Conservation (phyloP, 768 basidiomycete species). For the Mycena maculata region DNA sequence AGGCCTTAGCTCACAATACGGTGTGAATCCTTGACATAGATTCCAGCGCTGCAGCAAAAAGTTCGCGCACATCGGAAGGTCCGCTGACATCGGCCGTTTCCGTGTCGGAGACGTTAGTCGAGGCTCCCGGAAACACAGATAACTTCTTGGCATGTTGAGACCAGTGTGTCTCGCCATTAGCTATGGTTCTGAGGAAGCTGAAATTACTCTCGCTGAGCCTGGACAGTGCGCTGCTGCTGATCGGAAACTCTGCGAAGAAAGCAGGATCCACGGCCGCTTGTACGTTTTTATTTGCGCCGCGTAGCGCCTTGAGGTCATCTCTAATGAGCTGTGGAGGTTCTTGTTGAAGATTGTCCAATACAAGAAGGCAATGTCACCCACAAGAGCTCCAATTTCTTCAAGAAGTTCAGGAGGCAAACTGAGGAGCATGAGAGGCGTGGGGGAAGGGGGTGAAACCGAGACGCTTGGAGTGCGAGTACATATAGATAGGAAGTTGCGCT, state of each 20-base stretch:
- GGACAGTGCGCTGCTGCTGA: neutral
- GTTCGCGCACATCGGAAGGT: slow-evolving; percentile 1
- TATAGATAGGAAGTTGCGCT: slow-evolving; percentile 1
- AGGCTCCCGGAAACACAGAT: slow-evolving; percentile 6
- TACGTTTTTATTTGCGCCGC: neutral
- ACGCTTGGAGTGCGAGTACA: slow-evolving; percentile 2
- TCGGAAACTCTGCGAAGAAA: slow-evolving; percentile 8
- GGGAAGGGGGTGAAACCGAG: neutral
- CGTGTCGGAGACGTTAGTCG: neutral
- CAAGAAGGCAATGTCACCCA: slow-evolving; percentile 2
- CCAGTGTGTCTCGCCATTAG: neutral
- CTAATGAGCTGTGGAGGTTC: slow-evolving; percentile 3
- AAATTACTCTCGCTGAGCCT: slow-evolving; percentile 5
- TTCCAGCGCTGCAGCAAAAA: slow-evolving; percentile 6
- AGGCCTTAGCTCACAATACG: slow-evolving; percentile 3
- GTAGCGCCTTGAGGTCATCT: slow-evolving; percentile 3
- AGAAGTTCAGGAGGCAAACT: slow-evolving; percentile 5
- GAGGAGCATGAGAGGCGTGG: neutral
- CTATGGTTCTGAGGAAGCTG: slow-evolving; percentile 4
- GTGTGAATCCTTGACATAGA: neutral
- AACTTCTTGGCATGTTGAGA: slow-evolving; percentile 3
- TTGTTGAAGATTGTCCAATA: neutral
- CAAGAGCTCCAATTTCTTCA: slow-evolving; percentile 6
- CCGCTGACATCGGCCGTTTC: neutral
- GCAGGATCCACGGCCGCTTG: slow-evolving; percentile 7